phyloP scores from a whole-genome alignment of 2,329 filamentous ascomycete species.

The Penicillium sp. region DNA sequence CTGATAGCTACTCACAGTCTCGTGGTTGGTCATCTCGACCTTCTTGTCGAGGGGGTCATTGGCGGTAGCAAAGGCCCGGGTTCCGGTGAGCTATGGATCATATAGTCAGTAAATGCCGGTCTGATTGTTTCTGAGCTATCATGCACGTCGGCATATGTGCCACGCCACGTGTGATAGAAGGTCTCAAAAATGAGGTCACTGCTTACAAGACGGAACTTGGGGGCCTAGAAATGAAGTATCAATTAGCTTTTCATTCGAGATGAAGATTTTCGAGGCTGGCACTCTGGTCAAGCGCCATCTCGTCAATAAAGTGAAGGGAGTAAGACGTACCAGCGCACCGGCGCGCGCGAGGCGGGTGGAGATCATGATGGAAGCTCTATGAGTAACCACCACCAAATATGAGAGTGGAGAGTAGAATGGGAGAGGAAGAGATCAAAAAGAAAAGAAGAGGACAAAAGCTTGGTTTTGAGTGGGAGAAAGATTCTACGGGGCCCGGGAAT shows the following conservation, averaged over 20 bases:
- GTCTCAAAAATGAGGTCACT: conserved; percentile 6
- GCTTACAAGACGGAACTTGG: conserved; percentile 49
- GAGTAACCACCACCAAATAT: conserved; percentile 36
- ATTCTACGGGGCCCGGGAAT: conserved; percentile 36
- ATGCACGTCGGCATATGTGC: conserved; percentile 1
- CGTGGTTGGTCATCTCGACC: conserved; percentile 97
- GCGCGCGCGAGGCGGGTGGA: conserved; percentile 48
- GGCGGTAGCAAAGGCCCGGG: conserved; percentile 74
- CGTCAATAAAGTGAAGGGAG: not conserved
- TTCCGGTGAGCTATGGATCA: conserved; percentile 59
- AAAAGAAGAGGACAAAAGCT: conserved; percentile 41
- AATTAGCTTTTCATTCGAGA: conserved; percentile 25
- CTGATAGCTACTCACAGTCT: conserved; percentile 57
- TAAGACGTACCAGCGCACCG: conserved; percentile 47
- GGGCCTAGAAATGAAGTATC: conserved; percentile 33
- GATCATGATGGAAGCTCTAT: conserved; percentile 49
- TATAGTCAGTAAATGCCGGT: conserved; percentile 27
- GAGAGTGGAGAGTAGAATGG: conserved; percentile 40
- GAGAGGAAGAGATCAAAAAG: conserved; percentile 36
- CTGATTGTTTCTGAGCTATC: not conserved
- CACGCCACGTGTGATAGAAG: not conserved
- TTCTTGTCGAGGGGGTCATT: conserved; percentile 88
- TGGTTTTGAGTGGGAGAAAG: conserved; percentile 41
- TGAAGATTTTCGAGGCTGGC: not conserved
- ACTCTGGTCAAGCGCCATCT: not conserved